A percentile compares a stretch with the other conserved stretches of the same genome.
Evolutionary conservation across 1,139 yeast genomes (phyloP).

Genomic region (Suhomyces coccinellae): DNA sequence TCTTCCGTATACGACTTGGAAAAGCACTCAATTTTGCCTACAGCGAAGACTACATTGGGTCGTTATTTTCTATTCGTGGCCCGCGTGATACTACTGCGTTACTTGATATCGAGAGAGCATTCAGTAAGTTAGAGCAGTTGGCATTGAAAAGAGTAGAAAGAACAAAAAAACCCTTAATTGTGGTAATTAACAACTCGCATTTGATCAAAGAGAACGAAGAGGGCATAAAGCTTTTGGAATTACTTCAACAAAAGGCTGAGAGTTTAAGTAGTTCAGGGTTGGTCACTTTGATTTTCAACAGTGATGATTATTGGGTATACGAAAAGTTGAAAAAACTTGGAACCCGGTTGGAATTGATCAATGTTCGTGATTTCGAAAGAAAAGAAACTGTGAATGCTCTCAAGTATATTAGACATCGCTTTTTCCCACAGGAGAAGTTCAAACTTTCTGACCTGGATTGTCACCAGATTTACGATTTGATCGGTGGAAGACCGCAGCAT

Average conservation of each 20-base stretch:
- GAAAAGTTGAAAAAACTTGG: slow-evolving; percentile 73
- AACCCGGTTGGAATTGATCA: slow-evolving; percentile 71
- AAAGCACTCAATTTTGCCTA: slow-evolving; percentile 72
- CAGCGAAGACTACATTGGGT: slow-evolving; percentile 81
- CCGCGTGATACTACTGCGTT: slow-evolving; percentile 85
- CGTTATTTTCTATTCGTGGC: slow-evolving; percentile 77
- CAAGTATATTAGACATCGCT: slow-evolving; percentile 50
- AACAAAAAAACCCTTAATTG: slow-evolving; percentile 54
- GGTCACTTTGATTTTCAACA: slow-evolving; percentile 72
- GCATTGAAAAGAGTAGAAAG: slow-evolving; percentile 52
- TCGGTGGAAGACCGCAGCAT: slow-evolving; percentile 88
- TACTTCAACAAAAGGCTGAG: slow-evolving; percentile 83
- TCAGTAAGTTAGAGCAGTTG: slow-evolving; percentile 71
- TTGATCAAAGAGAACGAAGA: slow-evolving; percentile 71
- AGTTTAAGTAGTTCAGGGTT: slow-evolving; percentile 73
- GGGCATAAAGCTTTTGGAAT: slow-evolving; percentile 69
- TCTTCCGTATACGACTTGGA: slow-evolving; percentile 74
- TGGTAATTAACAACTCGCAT: slow-evolving; percentile 75
- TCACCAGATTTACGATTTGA: slow-evolving; percentile 60
- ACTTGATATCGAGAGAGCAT: slow-evolving; percentile 80
- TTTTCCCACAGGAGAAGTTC: slow-evolving; percentile 36
- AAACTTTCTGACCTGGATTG: slow-evolving; percentile 38
- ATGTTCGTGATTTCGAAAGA: slow-evolving; percentile 66
- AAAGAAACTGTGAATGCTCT: slow-evolving; percentile 58
- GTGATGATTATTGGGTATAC: slow-evolving; percentile 87